phyloP scores from a whole-genome alignment of 148 eudicot genomes.

The Limonium bicolor region DNA sequence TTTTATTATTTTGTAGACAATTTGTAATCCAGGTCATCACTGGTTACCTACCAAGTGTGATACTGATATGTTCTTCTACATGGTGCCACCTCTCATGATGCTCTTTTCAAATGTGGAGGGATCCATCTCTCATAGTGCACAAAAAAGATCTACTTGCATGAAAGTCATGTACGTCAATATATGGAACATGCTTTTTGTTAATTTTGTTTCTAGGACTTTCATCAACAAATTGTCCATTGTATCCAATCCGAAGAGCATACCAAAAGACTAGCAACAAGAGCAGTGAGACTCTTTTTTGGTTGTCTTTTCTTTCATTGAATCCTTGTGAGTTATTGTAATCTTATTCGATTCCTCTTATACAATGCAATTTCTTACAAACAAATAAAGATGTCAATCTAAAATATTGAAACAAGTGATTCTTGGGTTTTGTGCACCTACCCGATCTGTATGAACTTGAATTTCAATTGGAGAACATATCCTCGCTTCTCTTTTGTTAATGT shows the following conservation, averaged over 20 bases:
- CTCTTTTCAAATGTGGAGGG: conserved; percentile 80
- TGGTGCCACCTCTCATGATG: conserved; percentile 67
- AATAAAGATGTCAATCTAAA: neutral
- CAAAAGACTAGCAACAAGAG: conserved; percentile 46
- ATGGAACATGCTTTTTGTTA: conserved; percentile 86
- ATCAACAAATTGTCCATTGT: conserved; percentile 28
- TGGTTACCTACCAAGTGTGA: conserved; percentile 84
- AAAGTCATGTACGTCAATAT: conserved; percentile 61
- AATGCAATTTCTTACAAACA: conserved; percentile 1
- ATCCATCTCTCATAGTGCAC: conserved; percentile 63
- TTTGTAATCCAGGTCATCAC: conserved; percentile 35
- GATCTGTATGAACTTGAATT: too few species aligned
- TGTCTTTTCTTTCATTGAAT: conserved; percentile 1
- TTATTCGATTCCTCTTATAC: too few species aligned
- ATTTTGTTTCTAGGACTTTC: conserved; percentile 50
- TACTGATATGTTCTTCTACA: conserved; percentile 50
- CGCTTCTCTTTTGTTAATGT: too few species aligned
- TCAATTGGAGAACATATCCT: too few species aligned
- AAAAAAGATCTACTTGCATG: conserved; percentile 66
- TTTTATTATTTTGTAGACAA: conserved; percentile 39
- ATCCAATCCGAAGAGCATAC: conserved; percentile 30
- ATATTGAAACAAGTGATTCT: too few species aligned
- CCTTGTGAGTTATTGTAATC: too few species aligned
- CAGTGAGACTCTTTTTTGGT: conserved; percentile 66
- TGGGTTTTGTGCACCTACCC: too few species aligned